Conservation (phyloP, 2,329 filamentous ascomycete species). For the Beauveria sp. region DNA sequence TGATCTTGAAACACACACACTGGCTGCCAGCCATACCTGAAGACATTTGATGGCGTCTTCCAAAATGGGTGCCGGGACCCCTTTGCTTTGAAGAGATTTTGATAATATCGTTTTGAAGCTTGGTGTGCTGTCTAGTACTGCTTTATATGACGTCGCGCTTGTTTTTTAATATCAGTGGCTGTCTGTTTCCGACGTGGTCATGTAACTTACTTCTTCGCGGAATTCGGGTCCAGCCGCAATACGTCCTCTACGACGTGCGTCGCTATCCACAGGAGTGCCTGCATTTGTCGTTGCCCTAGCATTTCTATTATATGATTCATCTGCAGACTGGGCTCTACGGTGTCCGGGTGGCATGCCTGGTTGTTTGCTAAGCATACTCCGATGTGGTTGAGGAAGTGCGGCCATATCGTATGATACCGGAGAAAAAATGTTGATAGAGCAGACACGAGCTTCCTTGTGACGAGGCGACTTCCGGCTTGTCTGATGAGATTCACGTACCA, state of each 20-base stretch:
- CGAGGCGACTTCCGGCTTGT: conserved; percentile 48
- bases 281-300: conserved; percentile 39
- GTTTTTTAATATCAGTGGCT: conserved; percentile 13
- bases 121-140: conserved; percentile 31
- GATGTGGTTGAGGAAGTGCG: conserved; percentile 56
- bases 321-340: conserved; percentile 27
- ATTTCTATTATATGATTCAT: conserved; percentile 39
- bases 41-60: conserved; percentile 53
- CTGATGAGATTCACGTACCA: conserved; percentile 53
- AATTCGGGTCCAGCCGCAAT: conserved; percentile 55
- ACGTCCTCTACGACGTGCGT: conserved; percentile 29
- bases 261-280: conserved; percentile 57
- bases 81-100: conserved; percentile 26
- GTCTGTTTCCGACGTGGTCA: conserved; percentile 15
- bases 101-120: conserved; percentile 35
- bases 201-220: conserved; percentile 44
- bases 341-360: conserved; percentile 17
- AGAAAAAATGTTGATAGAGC: conserved; percentile 69
- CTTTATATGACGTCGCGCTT: conserved; percentile 31
- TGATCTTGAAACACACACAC: conserved; percentile 20
- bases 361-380: conserved; percentile 41
- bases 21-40: conserved; percentile 40
- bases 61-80: conserved; percentile 29
- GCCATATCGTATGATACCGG: conserved; percentile 61
- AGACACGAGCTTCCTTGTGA: conserved; percentile 68